Percentiles rank a stretch among this genome's conserved stretches.
phyloP scores from a whole-genome alignment of 1,139 yeast species.

The Diutina siamensis region DNA sequence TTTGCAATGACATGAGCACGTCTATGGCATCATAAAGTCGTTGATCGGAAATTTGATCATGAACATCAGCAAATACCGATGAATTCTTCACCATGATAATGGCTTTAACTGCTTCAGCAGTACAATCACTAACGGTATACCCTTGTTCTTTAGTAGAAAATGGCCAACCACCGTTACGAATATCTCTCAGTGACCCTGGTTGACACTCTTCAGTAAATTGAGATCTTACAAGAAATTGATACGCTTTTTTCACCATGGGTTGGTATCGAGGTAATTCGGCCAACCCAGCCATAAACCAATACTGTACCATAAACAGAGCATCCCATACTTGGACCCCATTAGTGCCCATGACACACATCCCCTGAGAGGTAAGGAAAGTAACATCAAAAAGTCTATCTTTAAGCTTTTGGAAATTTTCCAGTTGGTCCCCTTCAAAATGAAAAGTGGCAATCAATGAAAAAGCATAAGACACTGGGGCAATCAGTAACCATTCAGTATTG shows the following conservation, averaged over 20 bases:
- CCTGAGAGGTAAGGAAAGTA: slow-evolving; percentile 78
- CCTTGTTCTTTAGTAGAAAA: slow-evolving; percentile 95
- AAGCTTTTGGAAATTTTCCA: slow-evolving; percentile 47
- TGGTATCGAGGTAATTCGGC: slow-evolving; percentile 60
- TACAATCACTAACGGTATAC: slow-evolving; percentile 92
- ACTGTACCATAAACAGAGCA: slow-evolving; percentile 81
- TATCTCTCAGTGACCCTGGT: slow-evolving; percentile 72
- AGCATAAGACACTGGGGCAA: slow-evolving; percentile 92
- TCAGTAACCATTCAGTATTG: slow-evolving; percentile 74
- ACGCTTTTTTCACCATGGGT: slow-evolving; percentile 51
- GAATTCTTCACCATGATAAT: slow-evolving; percentile 81
- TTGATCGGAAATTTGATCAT: slow-evolving; percentile 35
- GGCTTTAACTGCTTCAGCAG: slow-evolving; percentile 93
- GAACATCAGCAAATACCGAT: slow-evolving; percentile 33
- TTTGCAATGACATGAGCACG: slow-evolving; percentile 57
- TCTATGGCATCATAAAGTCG: slow-evolving; percentile 63
- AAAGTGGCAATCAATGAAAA: slow-evolving; percentile 65
- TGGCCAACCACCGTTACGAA: slow-evolving; percentile 91
- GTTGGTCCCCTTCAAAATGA: slow-evolving; percentile 58
- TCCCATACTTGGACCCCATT: slow-evolving; percentile 99
- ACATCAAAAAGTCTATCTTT: slow-evolving; percentile 61
- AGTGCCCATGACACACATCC: slow-evolving; percentile 92
- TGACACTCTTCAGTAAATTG: slow-evolving; percentile 79
- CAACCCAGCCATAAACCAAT: slow-evolving; percentile 67
- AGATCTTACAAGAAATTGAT: slow-evolving; percentile 62